Evolutionary conservation across 2,329 filamentous ascomycete species (phyloP), one percentile per base, ranked within the genome.

Genomic region (Scedosporium aurantiacum): DNA sequence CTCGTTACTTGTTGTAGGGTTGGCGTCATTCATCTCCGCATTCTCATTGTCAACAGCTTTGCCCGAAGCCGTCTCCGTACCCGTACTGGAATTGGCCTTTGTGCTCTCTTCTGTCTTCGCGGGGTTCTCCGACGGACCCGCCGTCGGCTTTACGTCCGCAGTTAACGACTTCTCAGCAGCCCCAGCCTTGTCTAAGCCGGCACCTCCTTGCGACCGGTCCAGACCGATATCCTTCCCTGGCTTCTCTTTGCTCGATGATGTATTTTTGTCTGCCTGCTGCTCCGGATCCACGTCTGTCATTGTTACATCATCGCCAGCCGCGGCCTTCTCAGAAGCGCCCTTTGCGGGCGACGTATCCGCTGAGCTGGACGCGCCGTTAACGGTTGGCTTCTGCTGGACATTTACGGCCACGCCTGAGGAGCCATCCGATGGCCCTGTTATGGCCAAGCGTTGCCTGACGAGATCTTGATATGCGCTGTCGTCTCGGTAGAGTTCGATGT

Each of bases 401-500:
- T 58, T 5, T 61, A 58, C 5, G 64, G 62, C n/a, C 61, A 21
- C 43, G 6, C 18, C 4, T 4, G 58, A 37, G n/a, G 58, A 41
- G 58, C 16, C 21, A 23, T 5, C 18, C 10, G 45, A n/a, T 3
- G 41, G 14, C 6, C 14, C 18, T 23, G 12, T 25, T 21, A 41
- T 28, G 2, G 10, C 16, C 10, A 23, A 14, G 16, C 58, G 58
- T 50, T 54, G 28, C 45, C 37, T 45, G n/a, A 18, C 28, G 27
- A 32, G 28, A n/a, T 55, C 47, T 25, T 60, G 58, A 25, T 23
- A 50, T 18, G 47, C 32, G 47, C 28, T 14, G 27, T 60, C 58
- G 28, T 60, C 58, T n/a, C 45, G 21, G 18, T 54, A 60, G 1
- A 85, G 70, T 41, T 81, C 76, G 60, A 78, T 72, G 66, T 87